Base-by-base conservation (phyloP, 441 rosid genomes). In the Populus trichocarpa region DNA sequence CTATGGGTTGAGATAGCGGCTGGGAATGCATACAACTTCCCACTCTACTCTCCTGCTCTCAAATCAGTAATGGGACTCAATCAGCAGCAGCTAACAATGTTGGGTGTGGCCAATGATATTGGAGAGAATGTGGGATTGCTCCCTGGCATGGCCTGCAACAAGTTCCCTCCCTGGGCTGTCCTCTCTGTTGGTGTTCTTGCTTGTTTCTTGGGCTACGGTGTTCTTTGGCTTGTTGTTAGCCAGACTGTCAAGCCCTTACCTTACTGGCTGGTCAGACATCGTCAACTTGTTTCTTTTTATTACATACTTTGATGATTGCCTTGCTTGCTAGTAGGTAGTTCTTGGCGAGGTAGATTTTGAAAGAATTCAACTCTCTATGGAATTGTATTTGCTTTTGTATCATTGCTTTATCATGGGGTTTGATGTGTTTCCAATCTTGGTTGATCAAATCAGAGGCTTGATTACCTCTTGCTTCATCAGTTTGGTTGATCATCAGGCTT, bases 71-170 rank as follows among this genome's bases (percentile, higher is more conserved):
- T 93, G 82, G 99, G 98, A 5, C 88, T 86, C 78, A 93, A 70
- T 70, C 98, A 96, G 85, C 98, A 90, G 82, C 98, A 92, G 79
- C 42, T 96, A 66, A 92, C 98, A 12, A 87, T 96, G 59, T 83
- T 96, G 23, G 99, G 99, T 4, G 99, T 94, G 71, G 99, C 98
- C 67, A 89, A 85, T 85, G 99, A 96, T 86, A 75, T 94, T 35
- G 98, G 98, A n/a, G 99, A 94, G 84, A 96, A 86, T 78, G 78
- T 94, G 82, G 98, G 98, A 0, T 75, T 96, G 8, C 89, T 94
- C 26, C 95, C 98, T 33, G 98, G 99, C 1, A 80, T 90, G 77
- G 95, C 91, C 18, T 92, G 94, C 82, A 94, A 93, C 82, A 92
- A 87, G 90, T 90, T 94, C 78, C 98, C 97, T 53, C 96, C 98